Evolutionary conservation across 148 eudicot species (phyloP), one percentile per base, ranked within the genome.

Genomic region (Spergularia bocconei): DNA sequence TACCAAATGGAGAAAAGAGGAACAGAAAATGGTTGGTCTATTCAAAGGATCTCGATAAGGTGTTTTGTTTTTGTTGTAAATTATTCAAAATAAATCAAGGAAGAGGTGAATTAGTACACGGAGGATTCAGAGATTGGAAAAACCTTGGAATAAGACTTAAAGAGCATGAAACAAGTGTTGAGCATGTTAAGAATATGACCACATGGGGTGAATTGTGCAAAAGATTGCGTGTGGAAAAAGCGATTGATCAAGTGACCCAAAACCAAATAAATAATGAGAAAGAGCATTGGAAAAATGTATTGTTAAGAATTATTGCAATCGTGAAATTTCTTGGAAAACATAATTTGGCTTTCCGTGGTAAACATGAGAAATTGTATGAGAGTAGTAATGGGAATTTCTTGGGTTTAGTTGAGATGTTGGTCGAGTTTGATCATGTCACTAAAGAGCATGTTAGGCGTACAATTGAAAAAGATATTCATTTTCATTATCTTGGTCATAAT

Each of bases 61-160:
- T 68, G 8, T 41, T 68, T 48, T 68, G 71, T 39, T 68, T 68
- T 68, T 68, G 56, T n/a, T 68, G 71, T 41, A 41, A 68, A 48
- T 20, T 68, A 68, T 68, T 68, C 47, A 44, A 8, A 48, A 60
- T 20, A 60, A 9, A 4, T 6, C 36, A 2, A 23, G 63, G 63
- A 7, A 60, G n/a, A 10, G 63, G 63, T n/a, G 63, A 60, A 20
- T 60, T 60, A 60, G 14, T 60, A 8, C 7, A 9, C 12, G 7
- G 33, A 20, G 63, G 63, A 10, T 60, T 60, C 20, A 60, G 20
- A 20, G 63, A 60, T 21, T 60, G 63, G 63, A 60, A 20, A 20
- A 29, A 60, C 23, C 63, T 19, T 6, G 9, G 38, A 20, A 6
- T 1, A 60, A 60, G 63, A 11, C 36, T 21, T 60, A 60, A 21